Base-by-base conservation (phyloP, 768 basidiomycete genomes). In the Tylopilus sp. region DNA sequence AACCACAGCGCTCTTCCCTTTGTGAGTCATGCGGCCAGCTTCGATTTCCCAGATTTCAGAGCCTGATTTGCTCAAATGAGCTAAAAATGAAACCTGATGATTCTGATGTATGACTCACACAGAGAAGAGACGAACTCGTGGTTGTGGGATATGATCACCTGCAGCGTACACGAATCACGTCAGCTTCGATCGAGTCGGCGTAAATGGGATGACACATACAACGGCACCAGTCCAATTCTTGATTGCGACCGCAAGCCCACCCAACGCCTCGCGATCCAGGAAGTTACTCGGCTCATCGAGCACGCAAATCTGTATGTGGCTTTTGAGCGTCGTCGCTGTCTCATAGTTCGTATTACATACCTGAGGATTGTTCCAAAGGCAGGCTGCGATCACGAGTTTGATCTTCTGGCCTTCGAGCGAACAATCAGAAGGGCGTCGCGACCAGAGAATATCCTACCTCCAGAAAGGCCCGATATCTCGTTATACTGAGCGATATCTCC, bases 401-500 rank as follows among this genome's bases (percentile, higher is more conserved):
- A 98, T 97, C 72, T 98, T 98, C 70, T 98, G 95, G 54, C 88
- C 86, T 88, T 50, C 50, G 46, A n/a, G 49, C 52, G 25, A 55
- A 44, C 47, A 48, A 53, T 56, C 48, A 60, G 26, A 51, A 22
- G 51, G 33, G 39, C 31, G 50, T 47, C 60, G 59, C 50, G 44
- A 40, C 36, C 40, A 47, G 20, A 54, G 12, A 44, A 51, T 36
- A 17, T 56, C 74, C 58, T 65, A 85, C 94, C 95, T 70, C 95
- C 95, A 17, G 91, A 95, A 40, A 98, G 74, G 35, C 95, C 95
- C 31, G 83, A 81, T 64, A 98, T 94, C 73, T 98, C 95, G 64
- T 97, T 95, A 73, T 98, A 98, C 71, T 97, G 92, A 11, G 95
- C 95, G 53, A 98, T 98, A 73, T 98, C 92, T 39, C 95, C 95